Percentiles rank a stretch among this genome's conserved stretches.
phyloP scores from a whole-genome alignment of 768 basidiomycete species.

The Tylopilus felleus region DNA sequence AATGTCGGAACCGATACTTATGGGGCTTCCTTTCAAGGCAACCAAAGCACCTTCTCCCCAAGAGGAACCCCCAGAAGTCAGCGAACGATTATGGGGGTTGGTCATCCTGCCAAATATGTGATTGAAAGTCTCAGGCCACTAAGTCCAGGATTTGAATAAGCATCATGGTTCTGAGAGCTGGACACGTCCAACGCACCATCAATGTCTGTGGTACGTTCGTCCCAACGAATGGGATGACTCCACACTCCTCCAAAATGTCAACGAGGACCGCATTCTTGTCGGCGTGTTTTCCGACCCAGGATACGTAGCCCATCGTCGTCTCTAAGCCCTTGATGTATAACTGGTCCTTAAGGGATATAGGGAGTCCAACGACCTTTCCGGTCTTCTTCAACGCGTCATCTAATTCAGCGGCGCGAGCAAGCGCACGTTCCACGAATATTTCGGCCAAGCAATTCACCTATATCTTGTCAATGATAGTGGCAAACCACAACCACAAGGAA shows the following conservation, averaged over 20 bases:
- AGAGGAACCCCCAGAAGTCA: conserved; percentile 77
- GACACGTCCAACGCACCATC: conserved; percentile 45
- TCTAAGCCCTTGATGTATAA: conserved; percentile 65
- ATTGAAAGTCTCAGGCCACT: conserved; percentile 82
- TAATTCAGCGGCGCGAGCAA: conserved; percentile 59
- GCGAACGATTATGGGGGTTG: conserved; percentile 69
- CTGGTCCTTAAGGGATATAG: conserved; percentile 75
- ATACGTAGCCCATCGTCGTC: conserved; percentile 71
- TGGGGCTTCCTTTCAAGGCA: conserved; percentile 40
- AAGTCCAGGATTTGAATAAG: neutral
- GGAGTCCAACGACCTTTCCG: conserved; percentile 64
- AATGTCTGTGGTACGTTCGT: conserved; percentile 76
- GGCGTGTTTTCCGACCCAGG: conserved; percentile 62
- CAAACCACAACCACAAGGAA: neutral
- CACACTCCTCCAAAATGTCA: conserved; percentile 61
- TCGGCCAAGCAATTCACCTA: conserved; percentile 79
- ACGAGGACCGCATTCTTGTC: conserved; percentile 59
- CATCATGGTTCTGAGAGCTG: neutral
- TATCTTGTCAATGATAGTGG: neutral
- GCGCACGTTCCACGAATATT: conserved; percentile 70
- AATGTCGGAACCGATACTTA: conserved; percentile 78
- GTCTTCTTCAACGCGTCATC: conserved; percentile 61
- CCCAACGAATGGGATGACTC: conserved; percentile 69
- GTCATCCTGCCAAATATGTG: conserved; percentile 73
- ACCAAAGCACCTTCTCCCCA: conserved; percentile 85